Conservation (phyloP, 108 stramenopile species). For the Chaetoceros tenuissimus region DNA sequence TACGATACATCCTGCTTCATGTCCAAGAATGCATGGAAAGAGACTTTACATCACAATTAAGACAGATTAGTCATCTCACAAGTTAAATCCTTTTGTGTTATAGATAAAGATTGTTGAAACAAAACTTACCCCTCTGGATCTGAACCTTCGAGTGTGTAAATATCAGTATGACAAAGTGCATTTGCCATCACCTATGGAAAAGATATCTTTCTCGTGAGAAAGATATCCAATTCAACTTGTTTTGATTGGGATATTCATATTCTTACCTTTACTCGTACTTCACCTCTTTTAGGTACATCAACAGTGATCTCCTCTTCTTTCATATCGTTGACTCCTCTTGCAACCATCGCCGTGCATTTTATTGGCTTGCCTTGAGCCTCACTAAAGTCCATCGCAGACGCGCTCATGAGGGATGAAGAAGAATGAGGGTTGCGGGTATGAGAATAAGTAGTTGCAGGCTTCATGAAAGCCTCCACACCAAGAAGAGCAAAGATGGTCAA, state of each 20-base stretch:
- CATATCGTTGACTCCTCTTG: conserved; percentile 43
- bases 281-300: conserved; percentile 70
- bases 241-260: no score
- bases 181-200: conserved; percentile 61
- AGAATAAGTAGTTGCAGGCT: no score
- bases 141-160: conserved; percentile 37
- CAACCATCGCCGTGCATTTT: conserved; percentile 59
- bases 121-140: conserved; percentile 30
- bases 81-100: not conserved
- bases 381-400: no score
- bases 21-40: conserved; percentile 81
- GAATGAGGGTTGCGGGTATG: no score
- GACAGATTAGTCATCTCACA: not conserved
- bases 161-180: conserved; percentile 73
- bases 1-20: conserved; percentile 72
- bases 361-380: conserved; percentile 56
- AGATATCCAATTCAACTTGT: no score
- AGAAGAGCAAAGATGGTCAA: no score
- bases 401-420: no score
- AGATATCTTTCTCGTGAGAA: conserved; percentile 30
- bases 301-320: conserved; percentile 52
- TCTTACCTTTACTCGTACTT: conserved; percentile 56
- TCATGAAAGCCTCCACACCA: no score
- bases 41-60: conserved; percentile 31
- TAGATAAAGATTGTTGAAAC: not conserved